These are phyloP conservation scores for Aspergillus indologenus DNA, from an alignment of 495 filamentous ascomycete genomes.

Conservation along the genomic window DNA sequence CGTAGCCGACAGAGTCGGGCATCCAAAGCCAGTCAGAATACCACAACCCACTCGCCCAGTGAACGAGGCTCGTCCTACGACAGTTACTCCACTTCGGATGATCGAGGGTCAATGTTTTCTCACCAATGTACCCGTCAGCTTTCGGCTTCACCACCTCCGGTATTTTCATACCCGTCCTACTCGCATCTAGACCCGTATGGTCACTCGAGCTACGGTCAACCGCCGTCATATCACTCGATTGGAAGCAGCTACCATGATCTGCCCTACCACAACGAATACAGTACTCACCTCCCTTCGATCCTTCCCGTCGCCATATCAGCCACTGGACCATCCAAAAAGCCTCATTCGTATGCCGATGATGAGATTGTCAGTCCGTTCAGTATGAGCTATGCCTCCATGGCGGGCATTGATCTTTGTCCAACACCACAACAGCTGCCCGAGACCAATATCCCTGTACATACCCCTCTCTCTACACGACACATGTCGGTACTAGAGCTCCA, in stretches of 20 bases:
- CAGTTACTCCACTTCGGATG: constrained; percentile 44
- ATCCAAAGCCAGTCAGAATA: constrained; percentile 42
- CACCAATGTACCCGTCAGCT: constrained; percentile 70
- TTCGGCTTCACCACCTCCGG: constrained; percentile 66
- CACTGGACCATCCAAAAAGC: constrained; percentile 46
- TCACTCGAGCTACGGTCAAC: constrained; percentile 59
- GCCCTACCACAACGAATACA: constrained; percentile 58
- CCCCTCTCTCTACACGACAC: constrained; percentile 53
- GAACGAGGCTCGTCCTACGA: constrained; percentile 33
- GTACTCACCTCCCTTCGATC: constrained; percentile 56
- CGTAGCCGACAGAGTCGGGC: constrained; percentile 40
- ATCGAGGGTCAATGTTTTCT: constrained; percentile 54
- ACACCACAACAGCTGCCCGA: constrained; percentile 29
- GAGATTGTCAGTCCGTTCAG: constrained; percentile 72
- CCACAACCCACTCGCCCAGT: constrained; percentile 30
- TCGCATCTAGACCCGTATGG: constrained; percentile 64
- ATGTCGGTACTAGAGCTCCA: constrained; percentile 24
- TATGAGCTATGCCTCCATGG: constrained; percentile 70
- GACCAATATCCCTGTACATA: constrained; percentile 42
- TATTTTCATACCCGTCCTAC: constrained; percentile 70
- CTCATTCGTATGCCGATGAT: constrained; percentile 48
- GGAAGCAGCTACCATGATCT: constrained; percentile 55
- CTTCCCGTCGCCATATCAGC: constrained; percentile 61
- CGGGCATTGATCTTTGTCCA: constrained; percentile 67
- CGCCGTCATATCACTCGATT: constrained; percentile 64